These are phyloP conservation scores for Rosa chinensis DNA, from an alignment of 306 rosid genomes.

Conservation along the genomic window DNA sequence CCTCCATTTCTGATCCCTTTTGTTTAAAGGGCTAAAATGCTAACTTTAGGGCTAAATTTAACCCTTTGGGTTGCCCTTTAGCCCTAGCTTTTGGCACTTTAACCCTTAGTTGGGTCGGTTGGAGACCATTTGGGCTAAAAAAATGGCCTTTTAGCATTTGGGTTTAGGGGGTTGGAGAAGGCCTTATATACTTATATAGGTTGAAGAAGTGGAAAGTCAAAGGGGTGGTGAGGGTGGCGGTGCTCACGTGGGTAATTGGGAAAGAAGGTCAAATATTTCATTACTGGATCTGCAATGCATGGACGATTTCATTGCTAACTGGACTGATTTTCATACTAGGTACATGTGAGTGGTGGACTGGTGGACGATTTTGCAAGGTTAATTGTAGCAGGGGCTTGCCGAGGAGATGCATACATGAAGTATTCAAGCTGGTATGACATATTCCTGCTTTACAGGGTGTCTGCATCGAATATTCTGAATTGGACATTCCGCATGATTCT, in stretches of 20 bases:
- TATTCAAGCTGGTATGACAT: conserved; percentile 83
- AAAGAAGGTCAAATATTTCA: conserved; percentile 30
- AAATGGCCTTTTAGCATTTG: too few relatives aligned
- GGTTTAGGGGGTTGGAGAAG: too few relatives aligned
- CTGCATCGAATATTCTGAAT: conserved; percentile 62
- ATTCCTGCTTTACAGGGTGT: conserved; percentile 62
- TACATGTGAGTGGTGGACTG: conserved; percentile 55
- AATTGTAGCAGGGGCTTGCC: conserved; percentile 74
- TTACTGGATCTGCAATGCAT: background rate
- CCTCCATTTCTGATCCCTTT: too few relatives aligned
- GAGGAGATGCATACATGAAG: conserved; percentile 68
- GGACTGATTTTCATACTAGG: conserved; percentile 23
- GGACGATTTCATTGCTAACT: background rate
- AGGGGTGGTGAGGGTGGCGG: background rate
- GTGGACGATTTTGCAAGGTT: conserved; percentile 71
- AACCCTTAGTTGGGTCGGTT: too few relatives aligned
- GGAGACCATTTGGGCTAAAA: too few relatives aligned
- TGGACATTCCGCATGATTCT: conserved; percentile 69
- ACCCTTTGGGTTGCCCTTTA: too few relatives aligned
- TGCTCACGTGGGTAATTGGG: background rate
- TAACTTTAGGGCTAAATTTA: too few relatives aligned
- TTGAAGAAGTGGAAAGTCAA: conserved; percentile 13
- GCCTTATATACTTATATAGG: conserved; percentile 6
- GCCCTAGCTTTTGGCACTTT: too few relatives aligned
- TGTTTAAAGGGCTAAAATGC: too few relatives aligned